These are phyloP conservation scores for Taphrina communis DNA, from an alignment of 1,139 yeast species.

Conservation along the genomic window DNA sequence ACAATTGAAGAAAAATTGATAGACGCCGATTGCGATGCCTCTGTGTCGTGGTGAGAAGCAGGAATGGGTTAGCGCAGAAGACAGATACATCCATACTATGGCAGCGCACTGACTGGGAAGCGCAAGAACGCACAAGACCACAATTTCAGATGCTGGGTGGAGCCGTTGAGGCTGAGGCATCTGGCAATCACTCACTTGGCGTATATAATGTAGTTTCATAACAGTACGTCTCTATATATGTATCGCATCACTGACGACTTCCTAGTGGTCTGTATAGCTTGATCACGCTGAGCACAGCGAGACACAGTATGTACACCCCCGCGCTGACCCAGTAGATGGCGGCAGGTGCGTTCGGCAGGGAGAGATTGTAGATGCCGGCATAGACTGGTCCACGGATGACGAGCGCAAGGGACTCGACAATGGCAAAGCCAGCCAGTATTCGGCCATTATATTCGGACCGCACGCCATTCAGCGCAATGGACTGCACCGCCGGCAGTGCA, in stretches of 20 bases:
- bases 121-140: neutral
- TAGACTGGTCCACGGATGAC: constrained; percentile 42
- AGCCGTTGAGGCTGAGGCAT: constrained; percentile 6
- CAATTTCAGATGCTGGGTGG: neutral
- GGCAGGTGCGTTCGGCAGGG: constrained; percentile 32
- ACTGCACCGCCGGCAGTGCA: constrained; percentile 42
- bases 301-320: constrained; percentile 33
- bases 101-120: neutral
- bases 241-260: constrained; percentile 1
- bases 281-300: constrained; percentile 31
- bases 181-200: no score
- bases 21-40: no score
- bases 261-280: constrained; percentile 38
- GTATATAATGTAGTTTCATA: neutral
- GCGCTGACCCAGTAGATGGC: constrained; percentile 39
- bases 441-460: constrained; percentile 42
- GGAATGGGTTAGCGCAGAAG: no score
- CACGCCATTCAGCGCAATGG: constrained; percentile 42
- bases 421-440: constrained; percentile 42
- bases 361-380: constrained; percentile 38
- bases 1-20: no score
- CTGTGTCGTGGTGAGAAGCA: no score
- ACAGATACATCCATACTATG: neutral
- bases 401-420: constrained; percentile 41
- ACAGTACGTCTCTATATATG: no score